Percentiles rank a stretch among this genome's conserved stretches.
These are phyloP conservation scores for Diaporthe caulivora DNA, from an alignment of 2,329 filamentous ascomycete genomes.

Conservation along the genomic window DNA sequence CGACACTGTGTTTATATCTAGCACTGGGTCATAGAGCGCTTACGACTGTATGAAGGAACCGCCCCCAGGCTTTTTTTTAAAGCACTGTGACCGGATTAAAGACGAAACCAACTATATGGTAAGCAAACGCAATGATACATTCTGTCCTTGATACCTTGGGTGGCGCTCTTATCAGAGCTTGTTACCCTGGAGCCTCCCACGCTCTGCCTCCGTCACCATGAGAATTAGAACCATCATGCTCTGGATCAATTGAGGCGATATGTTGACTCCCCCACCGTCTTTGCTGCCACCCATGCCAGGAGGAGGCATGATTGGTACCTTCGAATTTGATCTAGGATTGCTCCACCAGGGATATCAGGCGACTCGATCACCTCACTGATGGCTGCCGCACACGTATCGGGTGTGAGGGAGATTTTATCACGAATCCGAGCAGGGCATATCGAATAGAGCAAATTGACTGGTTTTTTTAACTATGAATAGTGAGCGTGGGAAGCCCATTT, in stretches of 20 bases:
- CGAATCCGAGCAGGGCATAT: too few relatives aligned
- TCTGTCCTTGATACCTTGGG: too few relatives aligned
- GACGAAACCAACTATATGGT: too few relatives aligned
- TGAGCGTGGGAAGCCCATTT: too few relatives aligned
- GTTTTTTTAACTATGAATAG: too few relatives aligned
- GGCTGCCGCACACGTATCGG: neutral
- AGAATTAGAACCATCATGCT: constrained; percentile 8
- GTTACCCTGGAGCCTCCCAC: neutral
- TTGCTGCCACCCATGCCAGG: neutral
- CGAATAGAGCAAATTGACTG: too few relatives aligned
- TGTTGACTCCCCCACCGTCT: neutral
- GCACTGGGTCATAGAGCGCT: too few relatives aligned
- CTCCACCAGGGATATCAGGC: neutral
- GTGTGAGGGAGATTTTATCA: neutral
- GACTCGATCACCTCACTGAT: constrained; percentile 5
- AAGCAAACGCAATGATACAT: neutral
- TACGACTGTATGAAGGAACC: too few relatives aligned
- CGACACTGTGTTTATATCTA: too few relatives aligned
- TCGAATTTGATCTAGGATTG: neutral
- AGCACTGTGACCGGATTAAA: too few relatives aligned
- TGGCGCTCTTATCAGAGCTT: too few relatives aligned
- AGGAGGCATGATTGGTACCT: neutral
- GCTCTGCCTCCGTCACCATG: neutral
- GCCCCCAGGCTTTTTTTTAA: too few relatives aligned
- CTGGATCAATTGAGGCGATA: neutral